Conservation (phyloP, 108 stramenopile genomes). For the Skeletonema tropicum region DNA sequence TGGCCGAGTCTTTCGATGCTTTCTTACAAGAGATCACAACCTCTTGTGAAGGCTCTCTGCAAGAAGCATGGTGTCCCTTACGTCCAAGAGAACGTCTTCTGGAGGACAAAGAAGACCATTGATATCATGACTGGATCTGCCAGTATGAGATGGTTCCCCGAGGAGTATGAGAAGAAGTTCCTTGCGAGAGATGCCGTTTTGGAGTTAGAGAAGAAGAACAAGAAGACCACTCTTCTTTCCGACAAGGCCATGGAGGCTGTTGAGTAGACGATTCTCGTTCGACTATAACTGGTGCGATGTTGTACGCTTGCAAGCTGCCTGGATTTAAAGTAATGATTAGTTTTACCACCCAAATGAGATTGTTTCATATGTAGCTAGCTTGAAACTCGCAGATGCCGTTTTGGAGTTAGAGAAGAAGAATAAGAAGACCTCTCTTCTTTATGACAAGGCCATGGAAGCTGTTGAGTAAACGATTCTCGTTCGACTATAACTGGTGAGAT, state of each 20-base stretch:
- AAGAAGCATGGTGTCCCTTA: conserved; percentile 89
- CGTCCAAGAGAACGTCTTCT: conserved; percentile 82
- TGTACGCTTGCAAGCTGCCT: neutral
- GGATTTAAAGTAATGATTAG: neutral
- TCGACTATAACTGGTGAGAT: neutral
- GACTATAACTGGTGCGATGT: neutral
- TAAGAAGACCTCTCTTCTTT: conserved; percentile 38
- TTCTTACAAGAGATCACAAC: conserved; percentile 82
- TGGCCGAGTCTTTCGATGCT: conserved; percentile 90
- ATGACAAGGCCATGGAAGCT: conserved; percentile 47
- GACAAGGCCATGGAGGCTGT: conserved; percentile 48
- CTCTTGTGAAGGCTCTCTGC: conserved; percentile 77
- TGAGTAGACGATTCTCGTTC: conserved; percentile 15
- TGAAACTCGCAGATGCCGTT: conserved; percentile 47
- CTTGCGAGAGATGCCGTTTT: conserved; percentile 56
- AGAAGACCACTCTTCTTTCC: conserved; percentile 40
- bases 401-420: conserved; percentile 49
- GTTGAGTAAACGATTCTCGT: conserved; percentile 20
- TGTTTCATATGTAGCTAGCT: too few relatives aligned
- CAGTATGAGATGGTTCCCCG: conserved; percentile 87
- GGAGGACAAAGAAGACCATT: conserved; percentile 78
- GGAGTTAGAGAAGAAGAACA: conserved; percentile 50
- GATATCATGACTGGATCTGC: conserved; percentile 87
- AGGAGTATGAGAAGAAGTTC: conserved; percentile 65
- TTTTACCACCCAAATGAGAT: neutral